phyloP scores from a whole-genome alignment of 495 filamentous ascomycete genomes.

The Trichodelitschia bisporula region DNA sequence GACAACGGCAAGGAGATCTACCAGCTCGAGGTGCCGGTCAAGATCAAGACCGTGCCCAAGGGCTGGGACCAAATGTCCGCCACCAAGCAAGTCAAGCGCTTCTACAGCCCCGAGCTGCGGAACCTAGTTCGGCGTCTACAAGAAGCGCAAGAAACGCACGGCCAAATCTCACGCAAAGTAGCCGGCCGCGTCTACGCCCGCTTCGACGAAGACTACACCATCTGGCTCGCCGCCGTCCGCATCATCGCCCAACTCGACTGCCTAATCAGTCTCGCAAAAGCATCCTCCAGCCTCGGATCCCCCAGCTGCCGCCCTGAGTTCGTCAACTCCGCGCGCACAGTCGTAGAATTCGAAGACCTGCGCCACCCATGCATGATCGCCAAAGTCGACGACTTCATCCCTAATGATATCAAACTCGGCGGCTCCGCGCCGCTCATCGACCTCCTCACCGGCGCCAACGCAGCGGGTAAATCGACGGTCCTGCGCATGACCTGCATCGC shows the following conservation, averaged over 20 bases:
- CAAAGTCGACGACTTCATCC: conserved; percentile 83
- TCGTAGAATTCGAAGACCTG: conserved; percentile 76
- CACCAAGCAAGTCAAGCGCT: conserved; percentile 73
- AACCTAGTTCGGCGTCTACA: conserved; percentile 61
- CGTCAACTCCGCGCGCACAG: conserved; percentile 55
- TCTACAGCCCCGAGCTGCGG: conserved; percentile 72
- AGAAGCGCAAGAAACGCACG: conserved; percentile 85
- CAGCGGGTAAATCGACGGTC: conserved; percentile 95
- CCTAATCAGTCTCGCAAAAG: conserved; percentile 72
- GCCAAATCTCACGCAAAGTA: conserved; percentile 76
- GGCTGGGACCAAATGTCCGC: conserved; percentile 92
- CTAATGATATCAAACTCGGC: conserved; percentile 78
- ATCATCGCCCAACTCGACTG: conserved; percentile 87
- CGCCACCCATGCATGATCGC: conserved; percentile 86
- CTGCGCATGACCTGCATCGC: conserved; percentile 93
- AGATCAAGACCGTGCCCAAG: conserved; percentile 59
- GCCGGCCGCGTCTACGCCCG: conserved; percentile 58
- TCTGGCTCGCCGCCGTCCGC: conserved; percentile 72
- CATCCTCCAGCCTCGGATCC: conserved; percentile 57
- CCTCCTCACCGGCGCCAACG: conserved; percentile 88
- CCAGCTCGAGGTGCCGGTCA: conserved; percentile 74
- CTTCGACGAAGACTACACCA: conserved; percentile 67
- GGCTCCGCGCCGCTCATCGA: conserved; percentile 60
- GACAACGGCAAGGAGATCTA: conserved; percentile 96
- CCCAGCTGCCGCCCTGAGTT: conserved; percentile 78